Base-by-base conservation (phyloP, 2,329 filamentous ascomycete genomes). In the Coniella vitis region DNA sequence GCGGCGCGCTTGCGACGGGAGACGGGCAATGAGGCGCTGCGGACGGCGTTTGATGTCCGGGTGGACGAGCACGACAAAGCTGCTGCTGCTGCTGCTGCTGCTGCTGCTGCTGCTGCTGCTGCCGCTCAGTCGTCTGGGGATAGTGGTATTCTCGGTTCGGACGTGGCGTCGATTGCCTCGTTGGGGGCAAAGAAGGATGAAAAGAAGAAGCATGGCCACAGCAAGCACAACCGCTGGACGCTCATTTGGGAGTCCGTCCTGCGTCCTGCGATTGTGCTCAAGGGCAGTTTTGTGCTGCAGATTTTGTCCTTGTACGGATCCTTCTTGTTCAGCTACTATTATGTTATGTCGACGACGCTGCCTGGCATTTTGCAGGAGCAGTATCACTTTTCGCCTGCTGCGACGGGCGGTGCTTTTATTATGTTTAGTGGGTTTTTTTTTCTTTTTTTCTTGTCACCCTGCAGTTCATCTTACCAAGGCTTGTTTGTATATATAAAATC, bases 381-480 rank as follows among this genome's bases (percentile, higher is more conserved):
- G 1, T 80, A 80, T 55, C 60, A 65, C 9, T 67, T 79, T 32
- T 70, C 73, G 0, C 72, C 79, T 0, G 69, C 76, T 0, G 61
- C 67, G 29, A 74, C 72, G 1, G 81, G 81, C 2, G 64, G 68
- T 0, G 66, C 74, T 0, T 81, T 82, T 54, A 63, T 83, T 17
- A 60, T 62, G 2, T 81, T 81, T 49, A 82, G 78, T 72, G 57
- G 32, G 21, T 13, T 17, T 10, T 29, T 29, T 29, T 29, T 29
- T 10, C 10, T 29, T 29, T 29, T 29, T 29, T 29, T 10, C 10
- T 10, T 5, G 25, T 29, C 25, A 29, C 10, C 25, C 5, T 5
- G 25, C 25, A 29, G 25, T 29, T 10, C 25, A 29, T 29, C 25
- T n/a, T n/a, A 29, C 5, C 25, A 29, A 29, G 25, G n/a, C n/a